phyloP scores from a whole-genome alignment of 164 flowering plant species.

The Magnolia changhungtana region DNA sequence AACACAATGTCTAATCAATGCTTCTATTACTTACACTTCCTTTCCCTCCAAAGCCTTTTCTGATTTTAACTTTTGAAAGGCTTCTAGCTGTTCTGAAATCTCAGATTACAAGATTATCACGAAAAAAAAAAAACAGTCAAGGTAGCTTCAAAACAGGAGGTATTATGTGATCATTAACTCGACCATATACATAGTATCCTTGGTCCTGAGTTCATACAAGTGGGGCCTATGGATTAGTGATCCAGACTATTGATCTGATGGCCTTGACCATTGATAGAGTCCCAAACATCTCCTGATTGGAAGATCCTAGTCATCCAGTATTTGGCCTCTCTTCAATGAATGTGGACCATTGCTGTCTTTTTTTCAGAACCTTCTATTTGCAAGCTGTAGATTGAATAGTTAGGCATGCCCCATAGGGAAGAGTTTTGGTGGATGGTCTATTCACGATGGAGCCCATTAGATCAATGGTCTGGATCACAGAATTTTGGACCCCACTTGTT shows the following conservation, averaged over 20 bases:
- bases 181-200: too few species aligned
- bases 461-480: not conserved
- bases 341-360: not conserved
- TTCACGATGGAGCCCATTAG: not conserved
- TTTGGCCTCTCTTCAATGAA: not conserved
- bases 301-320: not conserved
- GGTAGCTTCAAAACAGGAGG: not conserved
- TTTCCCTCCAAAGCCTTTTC: constrained; percentile 57
- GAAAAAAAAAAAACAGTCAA: not conserved
- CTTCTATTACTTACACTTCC: constrained; percentile 63
- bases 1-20: not conserved
- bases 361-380: not conserved
- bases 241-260: not conserved
- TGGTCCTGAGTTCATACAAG: not conserved
- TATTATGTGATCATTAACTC: not conserved
- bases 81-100: constrained; percentile 70
- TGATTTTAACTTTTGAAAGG: constrained; percentile 63
- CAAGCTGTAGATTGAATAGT: not conserved
- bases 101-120: constrained; percentile 16
- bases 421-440: not conserved
- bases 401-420: not conserved
- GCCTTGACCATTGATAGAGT: not conserved
- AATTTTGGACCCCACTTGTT: too few species aligned
- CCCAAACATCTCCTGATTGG: not conserved
- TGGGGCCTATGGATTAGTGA: not conserved